Percentiles rank a stretch among this genome's conserved stretches.
phyloP scores from a whole-genome alignment of 495 filamentous ascomycete species.

The Aspergillus indologenus region DNA sequence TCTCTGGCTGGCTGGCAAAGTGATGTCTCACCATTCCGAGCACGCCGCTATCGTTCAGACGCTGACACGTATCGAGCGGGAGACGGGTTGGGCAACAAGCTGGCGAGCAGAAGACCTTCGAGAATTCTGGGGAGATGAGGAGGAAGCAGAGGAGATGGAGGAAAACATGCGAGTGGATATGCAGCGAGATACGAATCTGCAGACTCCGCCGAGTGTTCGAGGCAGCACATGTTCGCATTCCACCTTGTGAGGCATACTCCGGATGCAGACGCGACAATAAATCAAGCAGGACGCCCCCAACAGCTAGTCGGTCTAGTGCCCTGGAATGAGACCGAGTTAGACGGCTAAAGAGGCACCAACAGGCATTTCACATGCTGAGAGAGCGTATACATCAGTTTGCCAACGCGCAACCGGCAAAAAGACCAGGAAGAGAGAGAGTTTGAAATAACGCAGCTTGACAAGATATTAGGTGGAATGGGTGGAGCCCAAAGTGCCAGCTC shows the following conservation, averaged over 20 bases:
- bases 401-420: too few relatives aligned
- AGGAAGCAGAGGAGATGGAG: conserved; percentile 13
- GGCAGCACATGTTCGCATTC: not conserved
- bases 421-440: too few relatives aligned
- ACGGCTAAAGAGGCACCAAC: too few relatives aligned
- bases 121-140: conserved; percentile 41
- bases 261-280: too few relatives aligned
- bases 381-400: too few relatives aligned
- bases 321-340: too few relatives aligned
- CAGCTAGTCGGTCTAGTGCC: too few relatives aligned
- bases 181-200: conserved; percentile 7
- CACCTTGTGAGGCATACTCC: not conserved
- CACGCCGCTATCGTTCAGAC: conserved; percentile 40
- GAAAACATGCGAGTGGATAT: conserved; percentile 3
- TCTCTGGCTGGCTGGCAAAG: conserved; percentile 44
- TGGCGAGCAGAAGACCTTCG: conserved; percentile 45
- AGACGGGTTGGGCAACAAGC: conserved; percentile 42
- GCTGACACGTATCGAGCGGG: conserved; percentile 37
- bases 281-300: too few relatives aligned
- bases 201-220: conserved; percentile 6
- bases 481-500: too few relatives aligned
- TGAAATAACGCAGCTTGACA: too few relatives aligned
- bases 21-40: conserved; percentile 44
- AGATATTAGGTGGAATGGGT: too few relatives aligned
- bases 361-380: too few relatives aligned